Conservation (phyloP, 2,329 filamentous ascomycete species). For the Ilyonectria mors-panacis region DNA sequence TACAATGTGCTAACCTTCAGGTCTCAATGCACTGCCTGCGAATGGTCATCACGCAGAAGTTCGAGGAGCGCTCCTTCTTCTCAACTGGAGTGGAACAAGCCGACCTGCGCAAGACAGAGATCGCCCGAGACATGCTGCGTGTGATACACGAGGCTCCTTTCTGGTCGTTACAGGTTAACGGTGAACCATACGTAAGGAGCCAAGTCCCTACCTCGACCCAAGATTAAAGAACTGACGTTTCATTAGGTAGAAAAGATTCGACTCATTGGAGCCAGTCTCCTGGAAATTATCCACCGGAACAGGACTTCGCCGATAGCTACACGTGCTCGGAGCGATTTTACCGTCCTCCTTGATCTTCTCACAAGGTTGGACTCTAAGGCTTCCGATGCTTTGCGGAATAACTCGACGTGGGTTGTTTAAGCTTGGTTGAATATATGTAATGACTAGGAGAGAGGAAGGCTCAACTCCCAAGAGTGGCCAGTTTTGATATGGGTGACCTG, state of each 20-base stretch:
- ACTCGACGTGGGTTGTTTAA: conserved; percentile 37
- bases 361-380: conserved; percentile 60
- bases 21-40: conserved; percentile 58
- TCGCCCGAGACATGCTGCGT: conserved; percentile 59
- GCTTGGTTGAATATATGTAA: not conserved
- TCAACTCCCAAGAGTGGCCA: not conserved
- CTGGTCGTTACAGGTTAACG: conserved; percentile 58
- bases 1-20: conserved; percentile 59
- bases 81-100: conserved; percentile 50
- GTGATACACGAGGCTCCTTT: conserved; percentile 59
- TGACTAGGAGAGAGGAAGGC: not conserved
- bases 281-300: conserved; percentile 58
- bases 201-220: not conserved
- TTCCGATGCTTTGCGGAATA: conserved; percentile 56
- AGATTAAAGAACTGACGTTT: not conserved
- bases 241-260: conserved; percentile 58
- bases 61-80: conserved; percentile 53
- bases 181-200: conserved; percentile 56
- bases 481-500: not conserved
- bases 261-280: conserved; percentile 55
- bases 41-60: conserved; percentile 57
- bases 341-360: conserved; percentile 57
- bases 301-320: conserved; percentile 54
- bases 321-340: conserved; percentile 57
- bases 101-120: conserved; percentile 57